phyloP scores from a whole-genome alignment of 257 asterid species.

The Parsonsia alboflavescens region DNA sequence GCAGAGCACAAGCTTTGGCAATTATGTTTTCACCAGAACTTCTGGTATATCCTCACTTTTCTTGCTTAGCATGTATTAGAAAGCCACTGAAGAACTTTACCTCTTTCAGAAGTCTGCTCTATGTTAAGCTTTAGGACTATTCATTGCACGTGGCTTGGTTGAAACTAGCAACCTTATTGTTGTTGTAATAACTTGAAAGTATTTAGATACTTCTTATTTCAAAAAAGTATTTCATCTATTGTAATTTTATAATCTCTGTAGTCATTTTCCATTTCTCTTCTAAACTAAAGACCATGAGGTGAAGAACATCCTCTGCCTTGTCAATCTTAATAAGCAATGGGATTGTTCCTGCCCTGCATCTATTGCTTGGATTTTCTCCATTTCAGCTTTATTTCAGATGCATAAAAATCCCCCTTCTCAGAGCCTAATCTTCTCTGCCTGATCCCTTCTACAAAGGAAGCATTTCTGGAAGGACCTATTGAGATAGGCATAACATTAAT shows the following conservation, averaged over 20 bases:
- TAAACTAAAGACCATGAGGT: too few relatives aligned
- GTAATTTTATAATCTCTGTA: not conserved
- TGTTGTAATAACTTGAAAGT: constrained; percentile 27
- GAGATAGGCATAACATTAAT: not conserved
- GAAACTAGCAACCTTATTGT: constrained; percentile 30
- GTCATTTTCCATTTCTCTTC: not conserved
- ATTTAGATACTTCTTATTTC: not conserved
- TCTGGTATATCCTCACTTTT: constrained; percentile 9
- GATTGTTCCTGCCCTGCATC: not conserved
- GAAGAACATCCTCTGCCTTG: not conserved
- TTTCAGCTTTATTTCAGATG: not conserved
- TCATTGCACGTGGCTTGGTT: not conserved
- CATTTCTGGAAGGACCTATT: not conserved
- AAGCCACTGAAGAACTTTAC: constrained; percentile 10
- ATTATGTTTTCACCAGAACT: constrained; percentile 2
- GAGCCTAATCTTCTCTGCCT: not conserved
- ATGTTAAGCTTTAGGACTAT: constrained; percentile 14
- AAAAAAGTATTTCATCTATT: not conserved
- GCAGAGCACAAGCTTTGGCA: not conserved
- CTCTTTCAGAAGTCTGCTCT: not conserved
- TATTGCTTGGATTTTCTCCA: not conserved
- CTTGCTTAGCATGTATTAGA: constrained; percentile 8
- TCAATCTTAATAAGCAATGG: not conserved
- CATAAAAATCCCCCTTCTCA: not conserved
- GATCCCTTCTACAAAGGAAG: not conserved